Evolutionary conservation across 1,284 basidiomycete species (phyloP).

Genomic region (Ustanciosporium gigantosporum): DNA sequence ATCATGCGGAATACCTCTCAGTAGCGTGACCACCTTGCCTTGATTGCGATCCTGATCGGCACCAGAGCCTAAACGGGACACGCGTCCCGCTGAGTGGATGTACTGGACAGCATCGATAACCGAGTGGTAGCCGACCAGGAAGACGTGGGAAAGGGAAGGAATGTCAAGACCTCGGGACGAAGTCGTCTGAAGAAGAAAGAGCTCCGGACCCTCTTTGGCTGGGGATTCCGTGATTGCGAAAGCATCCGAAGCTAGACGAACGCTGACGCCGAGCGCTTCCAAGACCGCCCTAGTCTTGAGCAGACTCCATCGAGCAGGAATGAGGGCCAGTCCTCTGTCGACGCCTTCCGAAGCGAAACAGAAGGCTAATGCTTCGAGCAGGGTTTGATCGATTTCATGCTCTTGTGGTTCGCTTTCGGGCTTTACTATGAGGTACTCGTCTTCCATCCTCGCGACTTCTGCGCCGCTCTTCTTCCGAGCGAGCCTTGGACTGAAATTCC

Average conservation of each 20-base stretch:
- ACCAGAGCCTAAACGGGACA: conserved; percentile 43
- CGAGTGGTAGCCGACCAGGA: conserved; percentile 47
- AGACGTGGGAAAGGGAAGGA: conserved; percentile 53
- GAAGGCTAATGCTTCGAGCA: conserved; percentile 52
- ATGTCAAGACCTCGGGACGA: conserved; percentile 56
- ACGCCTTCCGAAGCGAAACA: conserved; percentile 49
- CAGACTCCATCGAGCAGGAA: conserved; percentile 54
- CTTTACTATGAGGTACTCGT: conserved; percentile 6
- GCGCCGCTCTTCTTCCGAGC: background rate
- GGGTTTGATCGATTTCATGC: conserved; percentile 39
- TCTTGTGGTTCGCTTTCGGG: conserved; percentile 22
- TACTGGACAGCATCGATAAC: conserved; percentile 55
- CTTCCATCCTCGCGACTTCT: background rate
- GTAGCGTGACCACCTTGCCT: conserved; percentile 51
- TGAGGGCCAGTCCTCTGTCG: conserved; percentile 43
- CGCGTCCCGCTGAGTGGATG: conserved; percentile 56
- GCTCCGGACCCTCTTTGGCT: conserved; percentile 8
- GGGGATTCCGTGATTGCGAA: background rate
- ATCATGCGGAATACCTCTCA: conserved; percentile 37
- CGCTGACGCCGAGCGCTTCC: conserved; percentile 48
- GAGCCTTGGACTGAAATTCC: conserved; percentile 31
- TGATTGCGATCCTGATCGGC: conserved; percentile 4
- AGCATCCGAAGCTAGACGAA: conserved; percentile 13
- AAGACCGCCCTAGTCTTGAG: conserved; percentile 34
- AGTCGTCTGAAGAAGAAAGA: conserved; percentile 49